phyloP scores from a whole-genome alignment of 441 rosid genomes.

The Raphanus hybrid region DNA sequence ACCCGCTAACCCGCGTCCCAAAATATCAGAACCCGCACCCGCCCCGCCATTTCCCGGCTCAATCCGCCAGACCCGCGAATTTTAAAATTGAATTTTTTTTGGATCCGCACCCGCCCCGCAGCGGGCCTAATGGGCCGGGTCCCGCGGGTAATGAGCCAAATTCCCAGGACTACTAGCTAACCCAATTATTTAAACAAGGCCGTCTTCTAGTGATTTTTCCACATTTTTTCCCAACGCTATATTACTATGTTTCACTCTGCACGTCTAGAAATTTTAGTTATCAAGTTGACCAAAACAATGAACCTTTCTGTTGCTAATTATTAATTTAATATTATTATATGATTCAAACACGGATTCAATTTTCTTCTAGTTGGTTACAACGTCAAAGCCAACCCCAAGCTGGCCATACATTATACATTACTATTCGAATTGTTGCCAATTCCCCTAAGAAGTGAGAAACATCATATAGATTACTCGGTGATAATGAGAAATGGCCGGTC shows the following conservation, averaged over 20 bases:
- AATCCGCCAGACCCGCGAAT: too few species aligned
- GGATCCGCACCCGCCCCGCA: too few species aligned
- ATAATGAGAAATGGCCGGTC: conserved; percentile 4
- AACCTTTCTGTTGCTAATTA: neutral
- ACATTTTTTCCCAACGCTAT: conserved; percentile 25
- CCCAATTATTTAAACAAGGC: conserved; percentile 38
- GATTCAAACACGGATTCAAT: conserved; percentile 18
- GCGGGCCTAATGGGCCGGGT: too few species aligned
- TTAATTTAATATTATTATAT: neutral
- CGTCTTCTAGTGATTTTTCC: conserved; percentile 2
- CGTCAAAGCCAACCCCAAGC: neutral
- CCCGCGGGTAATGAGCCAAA: too few species aligned
- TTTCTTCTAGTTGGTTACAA: conserved; percentile 1
- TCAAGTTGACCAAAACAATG: neutral
- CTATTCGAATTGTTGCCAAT: conserved; percentile 23
- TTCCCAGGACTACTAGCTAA: neutral
- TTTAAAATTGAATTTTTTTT: too few species aligned
- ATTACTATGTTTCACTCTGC: conserved; percentile 37
- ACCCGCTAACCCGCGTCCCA: too few species aligned
- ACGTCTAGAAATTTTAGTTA: conserved; percentile 30
- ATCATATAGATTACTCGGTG: neutral
- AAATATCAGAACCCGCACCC: too few species aligned
- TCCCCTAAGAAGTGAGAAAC: neutral
- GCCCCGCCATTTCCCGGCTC: too few species aligned
- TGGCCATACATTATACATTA: neutral